Evolutionary conservation across 345 rosid genomes (phyloP).

Genomic region (Citrus cavaleriei): DNA sequence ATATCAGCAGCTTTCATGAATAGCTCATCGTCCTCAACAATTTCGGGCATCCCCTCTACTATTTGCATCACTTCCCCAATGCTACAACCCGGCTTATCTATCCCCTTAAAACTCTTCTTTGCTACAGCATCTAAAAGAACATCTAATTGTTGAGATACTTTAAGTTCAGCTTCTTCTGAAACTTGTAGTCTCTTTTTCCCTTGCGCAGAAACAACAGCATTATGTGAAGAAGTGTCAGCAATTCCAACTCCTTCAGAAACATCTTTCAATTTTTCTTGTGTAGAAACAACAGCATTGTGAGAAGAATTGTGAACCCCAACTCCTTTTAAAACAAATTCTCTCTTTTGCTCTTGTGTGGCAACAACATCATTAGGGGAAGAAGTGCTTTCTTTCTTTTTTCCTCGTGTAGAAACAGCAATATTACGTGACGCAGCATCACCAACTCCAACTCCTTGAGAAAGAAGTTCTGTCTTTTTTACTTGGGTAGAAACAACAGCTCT

Average conservation of each 20-base stretch:
- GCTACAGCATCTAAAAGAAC: not conserved
- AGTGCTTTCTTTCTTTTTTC: not conserved
- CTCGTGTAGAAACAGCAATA: not conserved
- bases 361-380: not conserved
- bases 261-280: not conserved
- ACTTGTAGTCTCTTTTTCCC: not conserved
- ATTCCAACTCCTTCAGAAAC: not conserved
- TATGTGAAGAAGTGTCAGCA: not conserved
- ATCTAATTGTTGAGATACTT: not conserved
- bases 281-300: not conserved
- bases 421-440: not conserved
- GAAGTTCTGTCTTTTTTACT: not conserved
- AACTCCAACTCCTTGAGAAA: not conserved
- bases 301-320: not conserved
- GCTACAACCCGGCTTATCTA: conserved; percentile 7
- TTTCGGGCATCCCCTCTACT: not conserved
- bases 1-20: conserved; percentile 6
- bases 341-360: not conserved
- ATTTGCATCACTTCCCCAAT: conserved; percentile 6
- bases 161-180: not conserved
- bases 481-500: not conserved
- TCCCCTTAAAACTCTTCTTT: not conserved
- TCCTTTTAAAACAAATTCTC: not conserved
- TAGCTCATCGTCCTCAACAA: not conserved
- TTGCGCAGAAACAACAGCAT: not conserved